Base-by-base conservation (phyloP, 1,284 basidiomycete species). In the Trichosporon ovoides region DNA sequence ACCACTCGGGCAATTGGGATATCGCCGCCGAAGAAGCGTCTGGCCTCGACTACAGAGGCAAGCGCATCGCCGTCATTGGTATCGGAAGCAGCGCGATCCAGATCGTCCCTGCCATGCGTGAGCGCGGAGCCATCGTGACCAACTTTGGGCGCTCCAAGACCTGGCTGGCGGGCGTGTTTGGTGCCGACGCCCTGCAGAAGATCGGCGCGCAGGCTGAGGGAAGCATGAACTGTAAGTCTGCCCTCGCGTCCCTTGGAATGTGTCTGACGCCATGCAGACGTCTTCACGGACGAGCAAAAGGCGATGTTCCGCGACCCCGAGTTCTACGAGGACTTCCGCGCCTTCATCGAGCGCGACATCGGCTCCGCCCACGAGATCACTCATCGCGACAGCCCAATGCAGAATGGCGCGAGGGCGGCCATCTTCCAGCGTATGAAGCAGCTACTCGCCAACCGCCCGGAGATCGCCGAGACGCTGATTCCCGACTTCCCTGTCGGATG, bases 401-500 rank as follows among this genome's bases (percentile, higher is more conserved):
- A 69, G 54, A 63, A 55, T 2, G 62, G 37, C 6, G 62, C 61
- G 5, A 57, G 60, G 22, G 59, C 61, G 20, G 59, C 43, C 7
- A 57, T 62, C n/a, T 50, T 57, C n/a, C 35, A 51, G n/a, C 58
- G 65, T 24, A 69, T 69, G 67, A 55, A 52, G 37, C 36, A 46
- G 9, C 37, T 57, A 28, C 59, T 70, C 6, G 53, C 51, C 11
- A 56, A 60, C 49, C 56, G 58, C 34, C 64, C 60, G 18, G 54
- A 58, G 13, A 37, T 68, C 31, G 59, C 64, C 46, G 51, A 58
- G 9, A 55, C 65, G 31, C 59, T 71, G 16, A 64, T 68, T 28
- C 58, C 61, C 19, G 37, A 56, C 36, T 58, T 50, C 58, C 58
- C 66, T 5, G 65, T 74, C 33, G 72, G 67, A 1, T 76, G 72